Evolutionary conservation across 2,329 filamentous ascomycete species (phyloP), one percentile per base, ranked within the genome.

Genomic region (Fusarium lateritium): DNA sequence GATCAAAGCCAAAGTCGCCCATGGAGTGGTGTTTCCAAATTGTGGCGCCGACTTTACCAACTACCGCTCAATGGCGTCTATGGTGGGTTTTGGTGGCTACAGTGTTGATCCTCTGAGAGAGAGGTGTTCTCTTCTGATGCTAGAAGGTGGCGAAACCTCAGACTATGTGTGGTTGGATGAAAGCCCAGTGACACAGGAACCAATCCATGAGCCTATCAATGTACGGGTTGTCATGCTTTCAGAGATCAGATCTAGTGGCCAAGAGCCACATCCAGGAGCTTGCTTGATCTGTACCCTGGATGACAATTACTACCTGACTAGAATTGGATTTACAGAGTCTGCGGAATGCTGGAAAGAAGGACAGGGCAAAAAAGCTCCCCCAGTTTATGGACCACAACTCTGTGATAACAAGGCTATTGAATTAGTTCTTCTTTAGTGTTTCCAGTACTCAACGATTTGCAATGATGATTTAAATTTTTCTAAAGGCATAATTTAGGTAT

Each of bases 131-230:
- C 51, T 61, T 4, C 34, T 61, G 0, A 19, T 60, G 6, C 39
- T 61, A 0, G 58, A 61, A 5, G 55, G 55, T 0, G 55, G 39
- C 2, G 44, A 61, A 4, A 60, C n/a, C 1, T 52, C 58, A 1
- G 55, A 61, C 13, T 15, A 60, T 11, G 58, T 61, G 3, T 60
- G 55, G 58, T 4, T 61, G 2, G 58, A 61, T 5, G 33, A 52
- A 7, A 14, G 8, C 4, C 55, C 33, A 36, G 7, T 8, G 6
- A 52, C 6, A 2, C n/a, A 33, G 26, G 39, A 15, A 3, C 44
- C 15, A 9, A 7, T 15, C 2, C 22, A 28, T 11, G 44, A 60
- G 2, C 19, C 55, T 0, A 28, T 44, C 0, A 36, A 59, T 5
- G 38, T 60, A 6, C 21, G 50, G 6, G 57, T 39, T n/a, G 31